Evolutionary conservation across 2,329 filamentous ascomycete species (phyloP), one percentile per base, ranked within the genome.

Genomic region (Lachnellula suecica): DNA sequence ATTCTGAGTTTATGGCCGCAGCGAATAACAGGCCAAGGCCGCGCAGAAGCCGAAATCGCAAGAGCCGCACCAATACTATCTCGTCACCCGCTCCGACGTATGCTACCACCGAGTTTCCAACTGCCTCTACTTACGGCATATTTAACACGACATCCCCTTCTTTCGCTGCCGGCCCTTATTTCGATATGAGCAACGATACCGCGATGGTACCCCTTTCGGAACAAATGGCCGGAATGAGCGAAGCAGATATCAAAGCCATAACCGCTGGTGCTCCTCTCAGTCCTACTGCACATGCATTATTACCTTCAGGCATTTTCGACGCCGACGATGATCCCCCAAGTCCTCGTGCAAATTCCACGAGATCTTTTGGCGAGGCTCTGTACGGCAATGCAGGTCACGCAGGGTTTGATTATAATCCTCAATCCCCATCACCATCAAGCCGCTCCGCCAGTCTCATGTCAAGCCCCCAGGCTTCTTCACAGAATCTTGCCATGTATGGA

Each of bases 181-280:
- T 69, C 22, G 64, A 68, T 47, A 50, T 66, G 50, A 63, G 58
- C 47, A 59, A 63, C 37, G 61, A 65, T 44, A 62, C 58, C n/a
- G 58, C 60, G n/a, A 61, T 67, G 63, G 56, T 61, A 2, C 63
- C 62, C 15, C 44, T 64, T 19, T 56, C 56, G 8, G 57, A 69
- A 67, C 62, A 69, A 61, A 60, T 73, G 56, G 59, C 72, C 56
- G 62, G 68, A 9, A 75, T 84, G 49, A 82, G 81, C 5, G 85
- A 88, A 27, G 79, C 82, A 2, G 84, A 87, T 17, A 71, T 86
- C 4, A 81, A 82, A 52, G 76, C 76, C 17, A 67, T 87, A 31
- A 83, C 79, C 3, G 79, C 77, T 17, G 84, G 82, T 24, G 88
- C 87, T 2, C 87, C 87, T 1, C 81, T 93, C 67, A 92, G 88